phyloP scores from a whole-genome alignment of 306 rosid species.

The Sicyos baderoa region DNA sequence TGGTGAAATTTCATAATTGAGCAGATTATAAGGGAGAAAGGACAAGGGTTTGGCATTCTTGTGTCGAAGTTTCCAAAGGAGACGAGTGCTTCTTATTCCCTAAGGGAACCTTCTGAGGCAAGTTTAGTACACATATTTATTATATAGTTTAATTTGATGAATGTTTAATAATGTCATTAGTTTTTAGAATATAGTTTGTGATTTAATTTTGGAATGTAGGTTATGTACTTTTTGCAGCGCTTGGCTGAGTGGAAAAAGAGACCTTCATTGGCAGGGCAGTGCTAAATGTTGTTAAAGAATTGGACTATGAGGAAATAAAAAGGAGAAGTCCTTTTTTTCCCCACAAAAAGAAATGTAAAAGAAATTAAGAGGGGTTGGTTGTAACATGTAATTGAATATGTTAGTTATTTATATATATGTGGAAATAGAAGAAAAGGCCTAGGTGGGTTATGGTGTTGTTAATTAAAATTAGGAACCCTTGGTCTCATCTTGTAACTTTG shows the following conservation, averaged over 20 bases:
- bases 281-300: constrained; percentile 2
- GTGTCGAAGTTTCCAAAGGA: constrained; percentile 86
- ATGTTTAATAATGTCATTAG: background rate
- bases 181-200: background rate
- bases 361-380: background rate
- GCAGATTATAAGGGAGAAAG: constrained; percentile 70
- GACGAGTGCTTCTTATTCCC: constrained; percentile 73
- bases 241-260: constrained; percentile 23
- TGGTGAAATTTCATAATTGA: background rate
- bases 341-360: too few relatives aligned
- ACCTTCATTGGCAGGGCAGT: constrained; percentile 4
- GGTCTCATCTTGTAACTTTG: constrained; percentile 12
- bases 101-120: constrained; percentile 90
- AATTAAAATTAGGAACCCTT: too few relatives aligned
- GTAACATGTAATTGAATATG: too few relatives aligned
- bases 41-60: constrained; percentile 88
- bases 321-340: too few relatives aligned
- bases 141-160: background rate
- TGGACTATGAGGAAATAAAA: too few relatives aligned
- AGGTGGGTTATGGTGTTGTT: too few relatives aligned
- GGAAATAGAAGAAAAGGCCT: too few relatives aligned
- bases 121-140: constrained; percentile 20
- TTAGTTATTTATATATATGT: too few relatives aligned
- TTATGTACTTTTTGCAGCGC: constrained; percentile 20
- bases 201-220: background rate